These are phyloP conservation scores for Cytospora leucostoma DNA, from an alignment of 2,329 filamentous ascomycete species.

Conservation along the genomic window DNA sequence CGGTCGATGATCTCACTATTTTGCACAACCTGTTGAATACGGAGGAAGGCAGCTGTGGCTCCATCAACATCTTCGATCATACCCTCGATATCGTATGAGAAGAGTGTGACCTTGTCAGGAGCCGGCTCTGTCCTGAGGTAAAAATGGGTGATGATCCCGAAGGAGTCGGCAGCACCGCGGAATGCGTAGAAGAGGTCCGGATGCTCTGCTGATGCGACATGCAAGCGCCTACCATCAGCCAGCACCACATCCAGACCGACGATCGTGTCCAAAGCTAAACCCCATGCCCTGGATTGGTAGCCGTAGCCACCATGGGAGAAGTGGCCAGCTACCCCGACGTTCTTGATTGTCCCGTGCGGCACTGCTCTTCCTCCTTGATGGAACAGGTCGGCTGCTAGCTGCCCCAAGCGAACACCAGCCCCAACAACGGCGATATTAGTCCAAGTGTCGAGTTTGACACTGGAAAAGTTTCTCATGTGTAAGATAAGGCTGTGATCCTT, in stretches of 20 bases:
- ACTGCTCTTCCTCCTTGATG: conserved; percentile 43
- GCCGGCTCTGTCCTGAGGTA: conserved; percentile 10
- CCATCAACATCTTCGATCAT: conserved; percentile 12
- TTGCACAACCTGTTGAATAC: conserved; percentile 9
- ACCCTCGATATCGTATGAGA: conserved; percentile 13
- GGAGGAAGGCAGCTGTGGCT: conserved; percentile 8
- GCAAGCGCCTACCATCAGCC: conserved; percentile 10
- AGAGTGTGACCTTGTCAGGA: conserved; percentile 2
- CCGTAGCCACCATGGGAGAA: conserved; percentile 20
- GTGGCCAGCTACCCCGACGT: conserved; percentile 16
- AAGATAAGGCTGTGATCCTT: conserved; percentile 51
- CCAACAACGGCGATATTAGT: conserved; percentile 47
- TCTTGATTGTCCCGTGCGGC: conserved; percentile 46
- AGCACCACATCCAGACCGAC: conserved; percentile 12
- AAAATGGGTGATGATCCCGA: conserved; percentile 15
- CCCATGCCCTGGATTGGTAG: conserved; percentile 21
- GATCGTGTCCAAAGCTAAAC: conserved; percentile 13
- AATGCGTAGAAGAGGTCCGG: conserved; percentile 19
- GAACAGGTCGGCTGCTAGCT: conserved; percentile 45
- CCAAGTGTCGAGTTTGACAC: conserved; percentile 43
- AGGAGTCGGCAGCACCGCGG: conserved; percentile 18
- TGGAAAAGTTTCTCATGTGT: conserved; percentile 47
- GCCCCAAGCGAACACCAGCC: conserved; percentile 52
- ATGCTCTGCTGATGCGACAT: not conserved
- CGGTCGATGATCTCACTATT: conserved; percentile 13